Evolutionary conservation across 345 rosid genomes (phyloP), one percentile per base, ranked within the genome.

Genomic region (Murraya koenigii): DNA sequence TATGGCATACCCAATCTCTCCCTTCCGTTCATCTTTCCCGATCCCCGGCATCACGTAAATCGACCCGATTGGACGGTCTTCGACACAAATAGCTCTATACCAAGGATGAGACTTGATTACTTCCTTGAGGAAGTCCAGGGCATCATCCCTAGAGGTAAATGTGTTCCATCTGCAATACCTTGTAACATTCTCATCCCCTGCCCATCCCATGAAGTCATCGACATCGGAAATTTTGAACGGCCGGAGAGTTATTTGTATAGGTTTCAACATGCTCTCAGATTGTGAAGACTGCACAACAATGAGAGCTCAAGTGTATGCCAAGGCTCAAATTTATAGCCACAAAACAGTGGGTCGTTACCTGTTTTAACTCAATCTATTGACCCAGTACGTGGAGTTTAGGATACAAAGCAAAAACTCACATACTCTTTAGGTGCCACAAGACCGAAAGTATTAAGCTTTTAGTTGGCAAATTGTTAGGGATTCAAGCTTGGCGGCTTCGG

Each of bases 1-100:
- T 52, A 75, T n/a, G 1, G 81, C 80, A 66, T 79, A 58, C 20
- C 85, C 79, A 9, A 75, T 70, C 77, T 78, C 82, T 26, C 82
- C 82, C 76, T 52, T 71, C n/a, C 82, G 60, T 6, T 49, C 47
- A 30, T 82, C 80, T 36, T 36, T 71, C 64, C 74, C 71, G 0
- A 1, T 33, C 1, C 82, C 77, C 5, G 80, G 82, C 75, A 47
- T 55, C 36, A 71, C 77, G 19, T n/a, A 78, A 8, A 79, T 78
- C 5, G 66, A 66, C 52, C 80, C 75, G 1, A 66, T 23, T 3
- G 84, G 80, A 8, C 30, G 56, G 60, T 59, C 80, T 14, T 35
- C 26, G 3, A 71, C 2, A 15, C 77, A 79, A n/a, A 79, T 71
- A 47, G 80, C 80, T 65, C 77, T 75, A 10, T 77, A 78, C 79